phyloP scores from a whole-genome alignment of 768 basidiomycete genomes.

The Collybiopsis luxurians region DNA sequence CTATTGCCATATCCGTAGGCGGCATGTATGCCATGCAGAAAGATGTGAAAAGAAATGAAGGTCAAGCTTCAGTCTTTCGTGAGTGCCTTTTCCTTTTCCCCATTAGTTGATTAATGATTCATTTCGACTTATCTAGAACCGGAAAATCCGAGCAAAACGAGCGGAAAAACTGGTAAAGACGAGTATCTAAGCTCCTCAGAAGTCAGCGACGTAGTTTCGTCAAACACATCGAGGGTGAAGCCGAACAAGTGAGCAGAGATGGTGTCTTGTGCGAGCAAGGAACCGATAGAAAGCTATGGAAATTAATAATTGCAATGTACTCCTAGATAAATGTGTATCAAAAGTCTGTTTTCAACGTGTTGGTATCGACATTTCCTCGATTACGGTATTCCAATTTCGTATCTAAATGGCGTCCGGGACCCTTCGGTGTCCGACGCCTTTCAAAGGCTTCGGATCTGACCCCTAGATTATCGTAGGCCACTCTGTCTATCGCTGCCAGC shows the following conservation, averaged over 20 bases:
- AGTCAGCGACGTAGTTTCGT: conserved; percentile 3
- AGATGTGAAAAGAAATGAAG: conserved; percentile 4
- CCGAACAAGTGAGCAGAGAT: background rate
- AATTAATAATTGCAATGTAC: no score
- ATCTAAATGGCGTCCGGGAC: no score
- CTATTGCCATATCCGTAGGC: conserved; percentile 2
- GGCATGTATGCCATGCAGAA: conserved; percentile 6
- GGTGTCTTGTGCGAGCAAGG: no score
- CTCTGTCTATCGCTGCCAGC: no score
- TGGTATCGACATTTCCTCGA: no score
- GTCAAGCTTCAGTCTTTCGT: conserved; percentile 2
- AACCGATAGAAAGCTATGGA: no score
- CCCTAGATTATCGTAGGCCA: no score
- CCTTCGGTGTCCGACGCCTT: no score
- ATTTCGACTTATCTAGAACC: background rate
- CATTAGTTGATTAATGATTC: background rate
- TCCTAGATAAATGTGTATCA: no score
- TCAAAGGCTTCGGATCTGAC: no score
- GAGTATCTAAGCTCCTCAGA: conserved; percentile 2
- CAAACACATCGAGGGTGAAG: background rate
- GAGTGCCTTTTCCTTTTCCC: background rate
- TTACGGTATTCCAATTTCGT: no score
- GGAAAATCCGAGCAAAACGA: background rate
- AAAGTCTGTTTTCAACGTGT: no score
- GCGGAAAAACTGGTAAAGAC: background rate